phyloP scores from a whole-genome alignment of 768 basidiomycete species.

The Pulveroboletus sp. region DNA sequence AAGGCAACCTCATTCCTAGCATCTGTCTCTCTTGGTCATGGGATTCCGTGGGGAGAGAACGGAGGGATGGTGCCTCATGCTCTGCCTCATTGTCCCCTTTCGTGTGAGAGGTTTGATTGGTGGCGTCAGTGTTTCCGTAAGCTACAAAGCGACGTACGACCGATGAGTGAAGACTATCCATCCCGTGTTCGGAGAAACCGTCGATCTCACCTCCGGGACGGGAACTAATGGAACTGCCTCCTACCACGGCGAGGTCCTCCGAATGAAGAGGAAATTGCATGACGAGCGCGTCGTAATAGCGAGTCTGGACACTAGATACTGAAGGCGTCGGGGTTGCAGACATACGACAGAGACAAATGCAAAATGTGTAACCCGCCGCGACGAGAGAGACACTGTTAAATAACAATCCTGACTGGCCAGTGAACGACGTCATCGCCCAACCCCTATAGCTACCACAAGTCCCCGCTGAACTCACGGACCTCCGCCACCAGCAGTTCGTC shows the following conservation, averaged over 20 bases:
- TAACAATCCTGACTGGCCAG: constrained; percentile 11
- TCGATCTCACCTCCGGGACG: constrained; percentile 3
- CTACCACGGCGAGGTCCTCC: background rate
- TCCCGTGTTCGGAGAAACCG: background rate
- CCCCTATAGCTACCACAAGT: constrained; percentile 17
- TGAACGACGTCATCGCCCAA: constrained; percentile 19
- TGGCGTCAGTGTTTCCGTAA: background rate
- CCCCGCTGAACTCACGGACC: constrained; percentile 24
- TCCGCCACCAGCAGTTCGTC: constrained; percentile 27
- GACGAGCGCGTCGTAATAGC: constrained; percentile 44
- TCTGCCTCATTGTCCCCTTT: background rate
- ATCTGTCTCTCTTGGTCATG: constrained; percentile 2
- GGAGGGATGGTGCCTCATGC: constrained; percentile 14
- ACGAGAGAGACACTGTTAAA: constrained; percentile 16
- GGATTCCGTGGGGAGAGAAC: constrained; percentile 21
- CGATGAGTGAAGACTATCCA: background rate
- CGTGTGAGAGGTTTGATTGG: background rate
- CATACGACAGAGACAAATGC: constrained; percentile 8
- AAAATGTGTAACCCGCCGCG: background rate
- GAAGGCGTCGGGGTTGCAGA: constrained; percentile 13
- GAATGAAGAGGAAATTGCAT: constrained; percentile 20
- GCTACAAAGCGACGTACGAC: background rate
- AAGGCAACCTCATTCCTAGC: background rate
- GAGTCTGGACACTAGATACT: constrained; percentile 31
- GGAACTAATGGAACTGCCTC: background rate